phyloP scores from a whole-genome alignment of 306 rosid genomes.

The Citrullus colocynthis region DNA sequence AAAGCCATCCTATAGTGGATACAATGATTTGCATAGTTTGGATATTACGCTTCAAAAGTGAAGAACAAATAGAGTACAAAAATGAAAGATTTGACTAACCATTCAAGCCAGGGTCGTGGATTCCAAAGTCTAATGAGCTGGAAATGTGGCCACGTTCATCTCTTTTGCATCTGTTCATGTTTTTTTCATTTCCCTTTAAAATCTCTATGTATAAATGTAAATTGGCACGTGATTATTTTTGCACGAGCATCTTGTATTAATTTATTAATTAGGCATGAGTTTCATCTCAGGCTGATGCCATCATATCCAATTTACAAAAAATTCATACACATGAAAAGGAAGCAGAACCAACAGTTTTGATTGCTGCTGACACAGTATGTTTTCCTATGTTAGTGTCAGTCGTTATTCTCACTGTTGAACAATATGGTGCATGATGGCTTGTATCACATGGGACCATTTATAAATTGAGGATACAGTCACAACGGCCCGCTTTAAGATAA shows the following conservation, averaged over 20 bases:
- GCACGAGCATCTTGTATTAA: slow-evolving; percentile 17
- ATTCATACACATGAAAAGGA: slow-evolving; percentile 28
- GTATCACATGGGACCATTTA: slow-evolving; percentile 54
- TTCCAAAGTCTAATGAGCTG: background rate
- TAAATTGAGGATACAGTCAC: slow-evolving; percentile 25
- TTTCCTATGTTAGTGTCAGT: slow-evolving; percentile 11
- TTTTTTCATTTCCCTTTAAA: background rate
- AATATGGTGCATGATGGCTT: slow-evolving; percentile 11
- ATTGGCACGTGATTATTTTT: background rate
- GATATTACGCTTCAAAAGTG: background rate
- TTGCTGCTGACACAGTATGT: slow-evolving; percentile 89
- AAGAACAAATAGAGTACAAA: background rate
- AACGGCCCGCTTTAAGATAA: background rate
- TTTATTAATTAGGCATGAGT: slow-evolving; percentile 17
- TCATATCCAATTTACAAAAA: slow-evolving; percentile 51
- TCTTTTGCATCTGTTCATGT: background rate
- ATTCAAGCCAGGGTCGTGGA: background rate
- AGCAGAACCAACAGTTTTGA: slow-evolving; percentile 56
- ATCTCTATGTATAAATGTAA: background rate
- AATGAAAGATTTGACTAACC: background rate
- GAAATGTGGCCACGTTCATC: background rate
- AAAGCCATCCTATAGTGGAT: background rate
- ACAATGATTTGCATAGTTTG: background rate
- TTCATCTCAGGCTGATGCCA: slow-evolving; percentile 79
- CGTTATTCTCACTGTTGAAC: slow-evolving; percentile 12